Evolutionary conservation across 2,329 filamentous ascomycete genomes (phyloP), one percentile per base, ranked within the genome.

Genomic region (Rhexocercosporidium sp.): DNA sequence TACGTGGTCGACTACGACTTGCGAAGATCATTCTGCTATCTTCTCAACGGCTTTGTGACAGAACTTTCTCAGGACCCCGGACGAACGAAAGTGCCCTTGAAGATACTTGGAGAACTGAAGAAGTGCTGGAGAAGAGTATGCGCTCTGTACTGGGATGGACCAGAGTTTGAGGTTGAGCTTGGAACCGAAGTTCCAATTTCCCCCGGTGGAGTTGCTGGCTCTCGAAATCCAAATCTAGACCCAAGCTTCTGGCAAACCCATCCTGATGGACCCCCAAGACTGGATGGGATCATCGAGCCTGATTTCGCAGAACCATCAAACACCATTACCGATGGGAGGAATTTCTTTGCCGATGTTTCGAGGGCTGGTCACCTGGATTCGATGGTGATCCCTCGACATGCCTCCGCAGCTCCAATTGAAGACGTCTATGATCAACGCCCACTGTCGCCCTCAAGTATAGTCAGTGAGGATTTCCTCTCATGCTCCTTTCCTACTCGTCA

Each of bases 71-170:
- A 82, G 49, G 81, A 85, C 20, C 73, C 77, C 1, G 75, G 31
- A 14, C 80, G 78, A 25, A 79, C 80, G 16, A 88, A 86, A 70
- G 84, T 86, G 1, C 86, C 86, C 60, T 74, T 97, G 67, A 97
- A 97, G 79, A 97, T 98, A 71, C 84, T 99, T 41, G 89, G 91
- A 34, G 96, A 99, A 79, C 82, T 99, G 69, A 99, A 99, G 79
- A 96, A 97, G 77, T 98, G 96, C 77, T 99, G 96, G 96, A 90
- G 94, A 77, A 88, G 94, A 61, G 92, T 96, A 22, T 98, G 94
- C 77, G 90, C 92, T 0, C 82, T 94, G 64, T 97, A 94, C 77
- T 99, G 96, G 95, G 92, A 97, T 69, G 86, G 86, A 0, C 83
- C 88, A 0, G 88, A 92, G 56, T 90, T 90, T 41, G 84, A 90